Evolutionary conservation across 169 alveolate species (phyloP).

Genomic region (Babesia sp.): DNA sequence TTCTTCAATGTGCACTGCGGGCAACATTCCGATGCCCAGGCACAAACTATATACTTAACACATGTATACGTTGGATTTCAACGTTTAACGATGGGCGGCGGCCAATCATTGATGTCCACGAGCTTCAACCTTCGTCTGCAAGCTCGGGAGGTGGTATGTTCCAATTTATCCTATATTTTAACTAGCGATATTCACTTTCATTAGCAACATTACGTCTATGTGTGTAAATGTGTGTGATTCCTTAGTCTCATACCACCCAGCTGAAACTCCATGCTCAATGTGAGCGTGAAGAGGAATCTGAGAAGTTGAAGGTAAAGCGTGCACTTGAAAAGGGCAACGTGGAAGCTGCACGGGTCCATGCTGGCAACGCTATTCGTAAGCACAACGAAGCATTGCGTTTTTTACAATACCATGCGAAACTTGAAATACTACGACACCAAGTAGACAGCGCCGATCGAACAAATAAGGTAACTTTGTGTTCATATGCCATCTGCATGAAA

Average conservation of each 20-base stretch:
- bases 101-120: slow-evolving; percentile 55
- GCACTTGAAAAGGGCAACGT: slow-evolving; percentile 55
- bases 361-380: slow-evolving; percentile 54
- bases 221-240: not conserved
- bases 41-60: not conserved
- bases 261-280: slow-evolving; percentile 45
- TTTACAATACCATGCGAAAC: slow-evolving; percentile 50
- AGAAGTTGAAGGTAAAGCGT: slow-evolving; percentile 41
- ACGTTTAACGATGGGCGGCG: slow-evolving; percentile 39
- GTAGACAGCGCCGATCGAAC: slow-evolving; percentile 44
- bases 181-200: not conserved
- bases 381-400: slow-evolving; percentile 56
- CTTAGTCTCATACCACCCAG: slow-evolving; percentile 15
- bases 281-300: slow-evolving; percentile 53
- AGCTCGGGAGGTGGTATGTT: slow-evolving; percentile 59
- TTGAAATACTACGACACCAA: slow-evolving; percentile 49
- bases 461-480: slow-evolving; percentile 26
- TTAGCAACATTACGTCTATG: not conserved
- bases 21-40: not conserved
- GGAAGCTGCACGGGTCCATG: slow-evolving; percentile 67
- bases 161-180: not conserved
- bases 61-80: not conserved
- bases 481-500: not conserved
- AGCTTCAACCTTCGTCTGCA: slow-evolving; percentile 62
- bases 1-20: not conserved